A percentile compares a stretch with the other conserved stretches of the same genome.
These are phyloP conservation scores for Kazachstania kunashirensis DNA, from an alignment of 805 yeast species.

Conservation along the genomic window DNA sequence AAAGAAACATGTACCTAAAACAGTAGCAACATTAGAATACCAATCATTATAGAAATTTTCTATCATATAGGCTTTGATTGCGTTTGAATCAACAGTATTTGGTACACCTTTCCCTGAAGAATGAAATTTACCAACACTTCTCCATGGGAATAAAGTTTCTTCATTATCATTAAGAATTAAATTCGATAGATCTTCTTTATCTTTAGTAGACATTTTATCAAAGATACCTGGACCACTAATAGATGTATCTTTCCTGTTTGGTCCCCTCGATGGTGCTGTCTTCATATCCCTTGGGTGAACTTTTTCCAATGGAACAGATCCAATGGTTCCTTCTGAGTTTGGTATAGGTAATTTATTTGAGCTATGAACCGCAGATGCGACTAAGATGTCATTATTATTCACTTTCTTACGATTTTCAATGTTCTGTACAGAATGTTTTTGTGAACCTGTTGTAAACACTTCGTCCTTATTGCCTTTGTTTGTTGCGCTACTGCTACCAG, in stretches of 20 bases:
- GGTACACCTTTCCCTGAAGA: slow-evolving; percentile 13
- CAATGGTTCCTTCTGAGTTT: slow-evolving; percentile 21
- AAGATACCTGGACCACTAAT: slow-evolving; percentile 18
- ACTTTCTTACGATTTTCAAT: not conserved
- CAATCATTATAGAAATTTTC: slow-evolving; percentile 66
- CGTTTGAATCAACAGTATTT: slow-evolving; percentile 20
- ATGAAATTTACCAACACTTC: slow-evolving; percentile 25
- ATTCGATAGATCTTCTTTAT: slow-evolving; percentile 10
- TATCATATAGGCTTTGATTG: slow-evolving; percentile 47
- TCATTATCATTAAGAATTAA: slow-evolving; percentile 10
- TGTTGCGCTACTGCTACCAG: too few relatives aligned
- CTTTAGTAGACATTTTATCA: slow-evolving; percentile 8
- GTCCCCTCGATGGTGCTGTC: slow-evolving; percentile 18
- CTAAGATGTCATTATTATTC: slow-evolving; percentile 8
- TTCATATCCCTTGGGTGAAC: slow-evolving; percentile 18
- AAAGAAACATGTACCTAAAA: slow-evolving; percentile 62
- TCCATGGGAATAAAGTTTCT: slow-evolving; percentile 31
- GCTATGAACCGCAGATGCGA: slow-evolving; percentile 19
- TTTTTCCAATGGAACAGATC: slow-evolving; percentile 24
- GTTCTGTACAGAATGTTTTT: slow-evolving; percentile 1
- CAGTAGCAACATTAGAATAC: slow-evolving; percentile 56
- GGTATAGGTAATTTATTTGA: slow-evolving; percentile 19
- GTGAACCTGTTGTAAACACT: slow-evolving; percentile 5
- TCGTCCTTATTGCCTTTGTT: too few relatives aligned
- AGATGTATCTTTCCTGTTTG: slow-evolving; percentile 26